Evolutionary conservation across 2,329 filamentous ascomycete genomes (phyloP).

Genomic region (Stromatinia cepivora): DNA sequence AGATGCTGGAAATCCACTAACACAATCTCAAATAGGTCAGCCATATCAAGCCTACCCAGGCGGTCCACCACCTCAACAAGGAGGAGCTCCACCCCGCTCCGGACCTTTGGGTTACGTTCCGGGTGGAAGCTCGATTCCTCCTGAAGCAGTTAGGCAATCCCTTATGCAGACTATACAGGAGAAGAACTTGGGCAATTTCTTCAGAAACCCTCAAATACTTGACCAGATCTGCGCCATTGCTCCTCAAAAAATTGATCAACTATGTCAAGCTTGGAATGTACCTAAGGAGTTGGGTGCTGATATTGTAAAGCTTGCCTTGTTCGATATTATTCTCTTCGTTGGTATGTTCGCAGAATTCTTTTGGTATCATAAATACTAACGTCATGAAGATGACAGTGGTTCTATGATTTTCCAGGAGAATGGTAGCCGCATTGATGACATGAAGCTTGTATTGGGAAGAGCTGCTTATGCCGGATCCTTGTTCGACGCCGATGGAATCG

Average conservation of each 20-base stretch:
- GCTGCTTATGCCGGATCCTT: conserved; percentile 65
- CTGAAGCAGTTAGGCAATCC: conserved; percentile 23
- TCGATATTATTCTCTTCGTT: conserved; percentile 39
- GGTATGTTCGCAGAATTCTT: conserved; percentile 29
- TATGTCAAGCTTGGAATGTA: conserved; percentile 37
- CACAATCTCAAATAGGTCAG: conserved; percentile 22
- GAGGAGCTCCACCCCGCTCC: conserved; percentile 25
- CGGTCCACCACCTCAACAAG: conserved; percentile 8
- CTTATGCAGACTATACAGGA: conserved; percentile 29
- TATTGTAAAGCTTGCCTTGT: conserved; percentile 42
- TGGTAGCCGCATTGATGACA: conserved; percentile 65
- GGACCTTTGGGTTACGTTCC: conserved; percentile 21
- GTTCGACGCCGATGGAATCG: conserved; percentile 69
- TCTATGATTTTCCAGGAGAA: conserved; percentile 69
- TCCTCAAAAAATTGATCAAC: conserved; percentile 32
- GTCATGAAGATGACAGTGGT: conserved; percentile 59
- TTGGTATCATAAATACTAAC: conserved; percentile 13
- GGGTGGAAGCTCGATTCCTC: conserved; percentile 11
- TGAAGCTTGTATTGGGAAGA: conserved; percentile 62
- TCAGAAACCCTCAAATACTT: conserved; percentile 23
- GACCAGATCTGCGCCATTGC: conserved; percentile 24
- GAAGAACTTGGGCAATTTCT: conserved; percentile 25
- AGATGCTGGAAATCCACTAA: conserved; percentile 14
- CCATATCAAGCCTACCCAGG: conserved; percentile 23
- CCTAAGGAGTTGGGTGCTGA: conserved; percentile 40